Percentiles rank a stretch among this genome's conserved stretches.
phyloP scores from a whole-genome alignment of 768 basidiomycete species.

The Amanita inopinata region DNA sequence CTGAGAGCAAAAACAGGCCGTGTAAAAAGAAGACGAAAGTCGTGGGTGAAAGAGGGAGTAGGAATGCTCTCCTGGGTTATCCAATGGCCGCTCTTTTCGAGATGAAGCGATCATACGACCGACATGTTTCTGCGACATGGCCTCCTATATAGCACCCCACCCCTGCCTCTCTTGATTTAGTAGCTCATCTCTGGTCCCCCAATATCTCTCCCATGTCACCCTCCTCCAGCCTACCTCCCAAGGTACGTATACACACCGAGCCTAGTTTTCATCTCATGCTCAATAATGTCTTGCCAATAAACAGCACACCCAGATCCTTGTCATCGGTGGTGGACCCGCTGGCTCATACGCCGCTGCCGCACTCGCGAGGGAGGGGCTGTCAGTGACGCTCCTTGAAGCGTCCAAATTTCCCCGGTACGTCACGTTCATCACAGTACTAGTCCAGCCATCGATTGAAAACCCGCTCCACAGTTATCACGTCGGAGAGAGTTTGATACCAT shows the following conservation, averaged over 20 bases:
- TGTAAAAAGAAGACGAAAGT: conserved; percentile 9
- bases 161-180: conserved; percentile 12
- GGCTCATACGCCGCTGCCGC: conserved; percentile 48
- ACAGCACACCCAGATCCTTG: conserved; percentile 35
- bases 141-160: conserved; percentile 7
- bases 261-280: conserved; percentile 6
- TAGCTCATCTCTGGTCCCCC: conserved; percentile 11
- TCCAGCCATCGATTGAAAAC: background rate
- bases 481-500: conserved; percentile 54
- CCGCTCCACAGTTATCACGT: conserved; percentile 36
- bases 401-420: conserved; percentile 42
- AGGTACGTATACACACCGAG: conserved; percentile 13
- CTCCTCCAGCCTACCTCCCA: conserved; percentile 22
- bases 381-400: conserved; percentile 44
- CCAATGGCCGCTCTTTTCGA: conserved; percentile 9
- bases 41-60: conserved; percentile 4
- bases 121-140: conserved; percentile 9
- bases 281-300: conserved; percentile 1
- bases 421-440: background rate
- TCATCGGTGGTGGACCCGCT: conserved; percentile 46
- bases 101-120: conserved; percentile 8
- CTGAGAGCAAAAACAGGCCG: conserved; percentile 3
- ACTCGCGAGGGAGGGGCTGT: conserved; percentile 44
- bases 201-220: conserved; percentile 15
- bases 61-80: background rate